phyloP scores from a whole-genome alignment of 2,329 filamentous ascomycete species.

The Zymoseptoria ardabiliae region DNA sequence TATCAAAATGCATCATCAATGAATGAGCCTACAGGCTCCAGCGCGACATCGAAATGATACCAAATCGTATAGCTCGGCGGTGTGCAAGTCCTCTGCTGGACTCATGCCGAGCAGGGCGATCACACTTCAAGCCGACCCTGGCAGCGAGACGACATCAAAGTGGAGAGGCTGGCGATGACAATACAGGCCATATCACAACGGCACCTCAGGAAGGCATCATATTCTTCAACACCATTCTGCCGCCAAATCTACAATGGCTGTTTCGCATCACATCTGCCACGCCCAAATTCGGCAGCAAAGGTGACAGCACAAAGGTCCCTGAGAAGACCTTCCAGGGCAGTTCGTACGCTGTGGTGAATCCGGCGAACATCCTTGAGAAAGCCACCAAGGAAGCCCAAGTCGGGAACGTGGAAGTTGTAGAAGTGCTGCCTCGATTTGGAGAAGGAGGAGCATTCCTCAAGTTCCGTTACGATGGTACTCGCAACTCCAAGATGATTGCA shows the following conservation, averaged over 20 bases:
- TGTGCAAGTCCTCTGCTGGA: background rate
- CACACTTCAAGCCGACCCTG: background rate
- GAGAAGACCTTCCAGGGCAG: constrained; percentile 9
- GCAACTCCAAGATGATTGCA: constrained; percentile 50
- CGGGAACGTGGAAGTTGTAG: constrained; percentile 57
- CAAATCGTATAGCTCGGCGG: background rate
- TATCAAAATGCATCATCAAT: background rate
- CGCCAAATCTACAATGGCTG: constrained; percentile 63
- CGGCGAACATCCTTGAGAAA: constrained; percentile 46
- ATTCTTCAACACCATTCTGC: constrained; percentile 89
- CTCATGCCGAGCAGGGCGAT: background rate
- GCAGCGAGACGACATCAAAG: constrained; percentile 9
- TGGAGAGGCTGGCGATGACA: constrained; percentile 38
- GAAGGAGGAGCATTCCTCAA: constrained; percentile 94
- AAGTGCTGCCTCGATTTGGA: constrained; percentile 76
- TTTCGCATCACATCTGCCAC: constrained; percentile 44
- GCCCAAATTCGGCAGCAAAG: constrained; percentile 25
- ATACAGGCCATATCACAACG: constrained; percentile 74
- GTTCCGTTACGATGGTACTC: constrained; percentile 52
- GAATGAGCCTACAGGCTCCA: background rate
- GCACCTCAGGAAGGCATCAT: constrained; percentile 71
- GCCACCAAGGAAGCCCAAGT: constrained; percentile 23
- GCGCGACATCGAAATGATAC: background rate
- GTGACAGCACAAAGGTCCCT: constrained; percentile 3
- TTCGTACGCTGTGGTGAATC: constrained; percentile 45